These are phyloP conservation scores for Wilcoxina mikolae DNA, from an alignment of 495 filamentous ascomycete genomes.

Conservation along the genomic window DNA sequence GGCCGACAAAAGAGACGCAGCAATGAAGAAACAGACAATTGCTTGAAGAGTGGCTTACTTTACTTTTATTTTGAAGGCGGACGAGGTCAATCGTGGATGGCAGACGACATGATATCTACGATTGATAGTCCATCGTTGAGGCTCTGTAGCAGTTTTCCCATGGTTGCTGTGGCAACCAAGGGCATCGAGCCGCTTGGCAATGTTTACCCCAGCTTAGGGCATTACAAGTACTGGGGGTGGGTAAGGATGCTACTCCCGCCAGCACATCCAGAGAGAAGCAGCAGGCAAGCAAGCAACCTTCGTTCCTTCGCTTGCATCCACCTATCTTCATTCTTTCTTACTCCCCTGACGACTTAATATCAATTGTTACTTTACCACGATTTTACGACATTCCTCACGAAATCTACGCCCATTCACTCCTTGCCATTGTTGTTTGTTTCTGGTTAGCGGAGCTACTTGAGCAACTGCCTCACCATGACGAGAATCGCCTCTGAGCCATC, in stretches of 20 bases:
- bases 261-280: background rate
- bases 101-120: no score
- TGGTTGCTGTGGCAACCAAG: background rate
- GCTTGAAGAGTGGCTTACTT: no score
- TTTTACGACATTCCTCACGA: background rate
- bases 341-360: constrained; percentile 1
- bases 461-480: background rate
- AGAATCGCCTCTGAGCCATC: constrained; percentile 28
- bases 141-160: no score
- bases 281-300: background rate
- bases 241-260: background rate
- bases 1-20: no score
- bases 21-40: no score
- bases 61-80: no score
- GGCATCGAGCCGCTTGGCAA: background rate
- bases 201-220: background rate
- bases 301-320: no score
- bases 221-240: no score
- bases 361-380: background rate
- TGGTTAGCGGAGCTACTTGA: background rate
- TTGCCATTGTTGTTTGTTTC: background rate
- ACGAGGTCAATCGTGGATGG: no score
- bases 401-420: background rate
- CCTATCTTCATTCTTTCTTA: no score
- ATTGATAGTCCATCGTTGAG: no score